Evolutionary conservation across 352 stramenopile genomes (phyloP), one percentile per base, ranked within the genome.

Genomic region (Nothophytophthora sp.): DNA sequence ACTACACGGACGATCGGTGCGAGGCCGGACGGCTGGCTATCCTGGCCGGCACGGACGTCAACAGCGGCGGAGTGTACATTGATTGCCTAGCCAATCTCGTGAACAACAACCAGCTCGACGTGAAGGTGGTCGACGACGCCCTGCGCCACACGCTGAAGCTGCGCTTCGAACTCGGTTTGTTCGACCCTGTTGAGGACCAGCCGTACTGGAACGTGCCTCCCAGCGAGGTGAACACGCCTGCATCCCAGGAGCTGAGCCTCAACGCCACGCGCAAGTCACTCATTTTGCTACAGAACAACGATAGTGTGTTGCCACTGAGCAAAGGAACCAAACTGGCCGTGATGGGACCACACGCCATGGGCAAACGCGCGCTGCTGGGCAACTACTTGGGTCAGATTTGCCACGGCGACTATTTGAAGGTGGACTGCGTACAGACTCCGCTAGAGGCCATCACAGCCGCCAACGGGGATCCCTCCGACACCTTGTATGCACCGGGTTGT

Each of bases 241-340:
- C 49, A 32, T 63, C 87, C 35, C 63, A 76, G 12, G 35, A 63
- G 15, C 54, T 95, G 12, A 81, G 81, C 28, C 39, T 86, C 8
- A 61, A 88, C 6, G 63, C 83, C 19, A 72, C 81, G n/a, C 53
- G 65, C 16, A 80, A 96, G 59, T 92, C 73, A 29, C 72, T 98
- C 23, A 82, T 97, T 20, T 64, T 98, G 15, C 68, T 98, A 2
- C 90, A 97, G 62, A 98, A 98, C 70, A 48, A 67, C 5, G 52
- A 73, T 12, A 30, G 57, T 15, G 56, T 68, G 8, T 58, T 97
- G 15, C 89, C 88, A 6, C 45, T 96, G 12, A 16, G 16, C 12
- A 68, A 66, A 20, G 50, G 40, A 30, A 51, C 43, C 4, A 73
- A 70, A 20, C 19, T 87, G 2, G 76, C 76, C 1, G 66, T 97